Base-by-base conservation (phyloP, 768 basidiomycete genomes). In the Mycena olivaceomarginata region DNA sequence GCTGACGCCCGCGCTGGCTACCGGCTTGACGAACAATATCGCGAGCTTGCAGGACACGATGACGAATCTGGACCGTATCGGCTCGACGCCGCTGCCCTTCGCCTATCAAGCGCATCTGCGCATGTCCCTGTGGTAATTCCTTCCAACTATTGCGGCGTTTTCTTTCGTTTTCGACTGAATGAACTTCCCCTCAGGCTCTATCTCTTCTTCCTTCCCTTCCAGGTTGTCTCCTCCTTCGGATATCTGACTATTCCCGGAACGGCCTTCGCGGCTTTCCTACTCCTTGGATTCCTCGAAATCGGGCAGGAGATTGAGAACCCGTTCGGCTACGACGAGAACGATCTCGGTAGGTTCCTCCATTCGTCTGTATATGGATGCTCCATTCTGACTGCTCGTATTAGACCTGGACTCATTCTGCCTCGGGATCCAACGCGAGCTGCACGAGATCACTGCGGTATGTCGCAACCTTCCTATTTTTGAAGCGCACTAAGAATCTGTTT, bases 321-420 rank as follows among this genome's bases (percentile, higher is more conserved):
- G 0, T 93, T 93, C 88, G 90, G 91, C 80, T 93, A 93, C 78
- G 93, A 93, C 77, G 82, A 90, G 78, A 94, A 94, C 79, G 93
- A 94, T 87, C 87, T 94, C 46, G 91, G 90, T 91, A 75, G 64
- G 87, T 82, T 25, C 18, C 16, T 25, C 25, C 40, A n/a, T 11
- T 31, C 20, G 12, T 48, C 20, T 43, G 0, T 10, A 40, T 9
- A 37, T 8, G 41, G 67, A 15, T 4, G 43, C 41, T 20, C 11
- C 25, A 57, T 40, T 31, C 51, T 78, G 1, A 74, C 41, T 59
- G 69, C 80, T 69, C 70, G 78, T 72, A 74, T 0, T 73, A 90
- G 92, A 93, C 83, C 87, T 95, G 39, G 94, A 95, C 83, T 84
- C 88, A 69, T 95, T 94, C 89, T 94, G 93, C 82, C 86, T 92